Conservation (phyloP, 2,329 filamentous ascomycete species). For the Alternaria sp. region DNA sequence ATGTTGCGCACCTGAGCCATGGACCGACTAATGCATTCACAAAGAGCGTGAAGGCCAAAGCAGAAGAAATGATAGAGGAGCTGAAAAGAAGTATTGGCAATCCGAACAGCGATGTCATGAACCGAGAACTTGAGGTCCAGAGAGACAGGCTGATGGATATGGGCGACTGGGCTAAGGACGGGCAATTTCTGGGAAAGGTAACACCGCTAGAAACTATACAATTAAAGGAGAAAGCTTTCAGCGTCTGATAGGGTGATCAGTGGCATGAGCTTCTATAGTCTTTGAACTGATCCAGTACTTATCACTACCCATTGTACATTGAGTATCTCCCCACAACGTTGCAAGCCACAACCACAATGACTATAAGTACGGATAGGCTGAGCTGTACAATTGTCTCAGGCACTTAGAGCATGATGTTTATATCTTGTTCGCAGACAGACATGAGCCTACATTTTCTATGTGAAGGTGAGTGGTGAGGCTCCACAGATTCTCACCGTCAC, state of each 20-base stretch:
- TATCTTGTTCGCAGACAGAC: background rate
- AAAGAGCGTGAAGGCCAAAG: conserved; percentile 50
- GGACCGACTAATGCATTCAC: conserved; percentile 54
- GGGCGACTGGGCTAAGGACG: conserved; percentile 34
- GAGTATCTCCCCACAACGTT: background rate
- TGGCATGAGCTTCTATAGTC: background rate
- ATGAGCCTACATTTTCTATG: background rate
- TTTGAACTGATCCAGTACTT: background rate
- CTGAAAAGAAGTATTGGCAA: conserved; percentile 33
- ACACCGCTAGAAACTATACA: background rate
- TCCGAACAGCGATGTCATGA: conserved; percentile 30
- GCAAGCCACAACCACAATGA: no score
- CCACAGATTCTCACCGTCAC: conserved; percentile 16
- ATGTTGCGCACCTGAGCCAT: conserved; percentile 55
- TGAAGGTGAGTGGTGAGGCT: conserved; percentile 15
- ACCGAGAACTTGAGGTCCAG: conserved; percentile 39
- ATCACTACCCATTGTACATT: background rate
- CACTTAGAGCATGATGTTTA: background rate
- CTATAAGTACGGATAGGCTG: background rate
- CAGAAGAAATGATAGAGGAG: conserved; percentile 43
- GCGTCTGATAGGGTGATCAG: background rate
- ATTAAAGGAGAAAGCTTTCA: conserved; percentile 13
- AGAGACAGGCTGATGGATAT: conserved; percentile 41
- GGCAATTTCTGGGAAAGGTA: background rate
- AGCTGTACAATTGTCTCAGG: background rate